Base-by-base conservation (phyloP, 192 early-diverging fungal species). In the Entomortierella chlamydospora region DNA sequence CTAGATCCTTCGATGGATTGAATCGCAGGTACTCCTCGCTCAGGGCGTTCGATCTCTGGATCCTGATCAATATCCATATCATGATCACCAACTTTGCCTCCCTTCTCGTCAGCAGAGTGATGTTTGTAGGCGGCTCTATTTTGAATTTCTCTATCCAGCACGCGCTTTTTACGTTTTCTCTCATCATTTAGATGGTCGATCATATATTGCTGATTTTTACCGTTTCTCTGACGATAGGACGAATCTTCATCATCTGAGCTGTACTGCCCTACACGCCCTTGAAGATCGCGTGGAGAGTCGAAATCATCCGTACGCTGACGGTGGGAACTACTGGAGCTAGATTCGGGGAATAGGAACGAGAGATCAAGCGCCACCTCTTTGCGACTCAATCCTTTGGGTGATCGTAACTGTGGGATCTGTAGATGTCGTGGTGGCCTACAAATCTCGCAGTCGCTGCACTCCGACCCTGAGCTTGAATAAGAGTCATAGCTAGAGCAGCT, bases 401-500 rank as follows among this genome's bases (percentile, higher is more conserved):
- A 11, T 13, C 57, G 30, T 12, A 58, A 29, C 17, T 39, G 57
- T 0, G 56, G 37, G 11, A 37, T 37, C 20, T 31, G 31, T 15
- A 58, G 52, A 1, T 66, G 26, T 28, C 41, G 52, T 18, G 54
- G 20, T 33, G 60, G 55, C 31, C 18, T 57, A 31, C 76, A 79
- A 11, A 70, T 37, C 29, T 79, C 76, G n/a, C 76, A 79, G 37
- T 79, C 76, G 22, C 76, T 79, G 43, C 76, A 79, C 8, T 79
- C 76, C 0, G 61, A 60, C 61, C 76, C 76, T 28, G 68, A 70
- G 34, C 76, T 79, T 0, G 76, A 66, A 29, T 79, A 79, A 0
- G 76, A 79, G 51, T 79, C 76, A 52, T 70, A 79, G 57, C 76
- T 79, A n/a, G 76, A 79, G 26, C 76, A 79, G 52, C 59, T 68